Conservation (phyloP, 306 rosid species). For the Alnus glutinosa region DNA sequence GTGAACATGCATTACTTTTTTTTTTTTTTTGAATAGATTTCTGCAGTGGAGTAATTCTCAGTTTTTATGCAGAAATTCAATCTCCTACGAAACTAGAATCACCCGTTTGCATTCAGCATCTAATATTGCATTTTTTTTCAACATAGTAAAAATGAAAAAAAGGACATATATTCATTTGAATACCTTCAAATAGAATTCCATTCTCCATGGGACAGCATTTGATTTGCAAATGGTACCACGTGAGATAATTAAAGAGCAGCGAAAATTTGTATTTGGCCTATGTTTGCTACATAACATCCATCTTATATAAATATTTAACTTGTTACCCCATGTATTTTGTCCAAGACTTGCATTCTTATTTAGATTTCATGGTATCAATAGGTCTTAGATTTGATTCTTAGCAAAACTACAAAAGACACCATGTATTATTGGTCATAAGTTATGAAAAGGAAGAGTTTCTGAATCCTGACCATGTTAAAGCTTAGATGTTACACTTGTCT, state of each 20-base stretch:
- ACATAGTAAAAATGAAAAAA: background rate
- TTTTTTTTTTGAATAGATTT: background rate
- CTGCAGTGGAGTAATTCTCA: background rate
- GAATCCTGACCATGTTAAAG: slow-evolving; percentile 38
- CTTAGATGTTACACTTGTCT: slow-evolving; percentile 52
- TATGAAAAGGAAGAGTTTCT: background rate
- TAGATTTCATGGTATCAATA: background rate
- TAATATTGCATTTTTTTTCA: background rate
- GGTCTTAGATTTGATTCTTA: background rate
- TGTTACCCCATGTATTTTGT: background rate
- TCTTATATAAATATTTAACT: background rate
- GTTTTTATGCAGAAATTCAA: background rate
- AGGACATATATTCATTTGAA: background rate
- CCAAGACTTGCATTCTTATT: background rate
- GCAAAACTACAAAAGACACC: background rate
- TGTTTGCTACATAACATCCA: background rate
- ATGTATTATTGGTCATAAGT: background rate
- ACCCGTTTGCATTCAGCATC: background rate
- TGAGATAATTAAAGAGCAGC: background rate
- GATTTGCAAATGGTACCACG: background rate
- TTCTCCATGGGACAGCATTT: background rate
- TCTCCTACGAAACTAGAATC: background rate
- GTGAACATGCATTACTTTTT: background rate
- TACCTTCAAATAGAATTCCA: background rate
- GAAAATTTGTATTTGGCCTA: background rate